Percentiles rank a stretch among this genome's conserved stretches.
These are phyloP conservation scores for Debaryomyces coudertii DNA, from an alignment of 1,139 yeast genomes.

Conservation along the genomic window DNA sequence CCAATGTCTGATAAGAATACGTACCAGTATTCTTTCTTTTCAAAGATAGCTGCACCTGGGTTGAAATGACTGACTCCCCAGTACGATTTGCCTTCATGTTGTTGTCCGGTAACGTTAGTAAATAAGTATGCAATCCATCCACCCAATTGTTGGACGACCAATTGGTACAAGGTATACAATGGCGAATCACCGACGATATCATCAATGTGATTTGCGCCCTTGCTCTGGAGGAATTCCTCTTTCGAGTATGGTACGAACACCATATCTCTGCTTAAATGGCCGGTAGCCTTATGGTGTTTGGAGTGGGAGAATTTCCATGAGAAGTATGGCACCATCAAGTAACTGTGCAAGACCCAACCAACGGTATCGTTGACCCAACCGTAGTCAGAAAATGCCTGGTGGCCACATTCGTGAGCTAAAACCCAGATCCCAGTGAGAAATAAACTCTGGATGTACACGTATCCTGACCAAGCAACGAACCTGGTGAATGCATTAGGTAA, in stretches of 20 bases:
- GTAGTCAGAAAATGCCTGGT: constrained; percentile 62
- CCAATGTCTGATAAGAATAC: constrained; percentile 59
- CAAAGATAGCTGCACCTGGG: constrained; percentile 58
- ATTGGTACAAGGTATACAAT: constrained; percentile 43
- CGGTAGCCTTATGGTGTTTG: constrained; percentile 68
- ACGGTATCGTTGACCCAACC: constrained; percentile 57
- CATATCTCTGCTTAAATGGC: constrained; percentile 62
- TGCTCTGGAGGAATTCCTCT: constrained; percentile 40
- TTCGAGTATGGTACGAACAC: constrained; percentile 61
- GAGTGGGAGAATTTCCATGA: constrained; percentile 65
- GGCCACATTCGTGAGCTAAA: constrained; percentile 69
- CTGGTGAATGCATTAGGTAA: constrained; percentile 50
- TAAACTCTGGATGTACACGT: constrained; percentile 46
- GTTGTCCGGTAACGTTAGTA: constrained; percentile 60
- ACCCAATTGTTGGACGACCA: constrained; percentile 56
- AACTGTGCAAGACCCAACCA: constrained; percentile 65
- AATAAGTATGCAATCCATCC: constrained; percentile 55
- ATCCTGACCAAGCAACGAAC: constrained; percentile 60
- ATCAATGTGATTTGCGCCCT: constrained; percentile 34
- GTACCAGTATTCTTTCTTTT: constrained; percentile 57
- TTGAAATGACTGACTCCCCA: constrained; percentile 48
- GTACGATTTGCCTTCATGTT: constrained; percentile 38
- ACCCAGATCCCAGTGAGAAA: constrained; percentile 63
- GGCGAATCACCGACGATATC: constrained; percentile 62
- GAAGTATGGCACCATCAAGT: constrained; percentile 60